Evolutionary conservation across 352 stramenopile genomes (phyloP).

Genomic region (Pythium insidiosum): DNA sequence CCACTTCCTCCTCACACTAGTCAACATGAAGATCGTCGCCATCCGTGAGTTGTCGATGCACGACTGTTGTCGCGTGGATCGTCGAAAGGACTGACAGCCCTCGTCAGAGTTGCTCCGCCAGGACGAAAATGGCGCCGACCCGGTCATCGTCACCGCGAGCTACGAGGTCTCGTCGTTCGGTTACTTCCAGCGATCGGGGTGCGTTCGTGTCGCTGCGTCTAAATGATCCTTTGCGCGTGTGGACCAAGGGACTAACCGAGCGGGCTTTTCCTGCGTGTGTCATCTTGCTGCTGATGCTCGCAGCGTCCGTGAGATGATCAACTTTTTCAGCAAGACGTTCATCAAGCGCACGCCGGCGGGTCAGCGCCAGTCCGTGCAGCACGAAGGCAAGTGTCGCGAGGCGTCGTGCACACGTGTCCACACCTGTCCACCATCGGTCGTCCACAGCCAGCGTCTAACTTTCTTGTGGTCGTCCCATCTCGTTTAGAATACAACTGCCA

Average conservation of each 20-base stretch:
- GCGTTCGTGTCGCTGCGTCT: conserved; percentile 5
- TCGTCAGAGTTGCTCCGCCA: conserved; percentile 72
- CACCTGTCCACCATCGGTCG: no score
- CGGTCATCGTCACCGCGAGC: conserved; percentile 47
- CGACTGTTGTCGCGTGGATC: not conserved
- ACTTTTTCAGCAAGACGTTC: conserved; percentile 99
- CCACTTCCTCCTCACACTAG: no score
- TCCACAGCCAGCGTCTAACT: no score
- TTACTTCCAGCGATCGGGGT: conserved; percentile 85
- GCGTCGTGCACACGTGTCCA: no score
- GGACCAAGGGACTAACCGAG: no score
- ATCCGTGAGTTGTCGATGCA: conserved; percentile 41
- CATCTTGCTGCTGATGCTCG: conserved; percentile 4
- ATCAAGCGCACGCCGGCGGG: conserved; percentile 94
- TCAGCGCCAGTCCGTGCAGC: conserved; percentile 96
- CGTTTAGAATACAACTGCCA: conserved; percentile 95
- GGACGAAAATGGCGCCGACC: conserved; percentile 45
- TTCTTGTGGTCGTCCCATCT: no score
- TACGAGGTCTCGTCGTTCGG: conserved; percentile 81
- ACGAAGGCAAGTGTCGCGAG: conserved; percentile 81
- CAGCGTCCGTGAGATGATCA: conserved; percentile 97
- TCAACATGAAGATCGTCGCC: conserved; percentile 86
- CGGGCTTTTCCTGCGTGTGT: not conserved
- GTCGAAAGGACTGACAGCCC: not conserved
- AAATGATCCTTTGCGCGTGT: no score